Base-by-base conservation (phyloP, 441 rosid species). In the Corymbia calophylla region DNA sequence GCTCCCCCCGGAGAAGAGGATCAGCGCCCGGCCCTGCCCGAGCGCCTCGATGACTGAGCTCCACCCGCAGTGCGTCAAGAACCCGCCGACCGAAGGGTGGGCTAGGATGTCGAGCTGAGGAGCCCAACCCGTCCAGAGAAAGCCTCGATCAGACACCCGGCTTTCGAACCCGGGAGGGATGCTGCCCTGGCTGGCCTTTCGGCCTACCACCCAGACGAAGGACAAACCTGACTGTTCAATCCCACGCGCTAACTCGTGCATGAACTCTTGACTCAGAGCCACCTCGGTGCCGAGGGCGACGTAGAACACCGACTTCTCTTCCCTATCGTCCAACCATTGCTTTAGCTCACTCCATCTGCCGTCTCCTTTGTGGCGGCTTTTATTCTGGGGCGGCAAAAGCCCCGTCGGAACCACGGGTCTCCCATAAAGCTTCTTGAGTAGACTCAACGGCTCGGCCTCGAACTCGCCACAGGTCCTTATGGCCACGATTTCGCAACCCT, bases 1-100 rank as follows among this genome's bases (percentile, higher is more conserved):
- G 60, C 23, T 4, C 58, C 53, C 87, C 60, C 60, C 60, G 1
- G 60, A 85, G 35, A 85, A 85, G 44, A 85, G 60, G 4, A 92
- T 89, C 91, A 92, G 5, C 19, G 90, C 85, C 32, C 29, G 27
- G 88, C 90, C 86, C 53, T 82, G 64, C 80, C 66, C 87, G 29
- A 89, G 87, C 6, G 51, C 86, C 87, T 60, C 86, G n/a, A 64
- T 64, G 70, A 7, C 4, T 2, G 35, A 15, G 70, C 35, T 64
- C 35, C 70, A 14, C 35, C 70, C 10, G 70, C 70, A 64, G 2
- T n/a, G 70, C 1, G 35, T 64, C 70, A 64, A n/a, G 70, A 64
- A 64, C 70, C 19, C 70, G 10, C 70, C 35, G 35, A 64, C 70
- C 2, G 70, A 64, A 2, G 35, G 70, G 35, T 64, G 70, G 35